A percentile compares a stretch with the other conserved stretches of the same genome.
phyloP scores from a whole-genome alignment of 805 yeast species.

The Wickerhamiella brachini region DNA sequence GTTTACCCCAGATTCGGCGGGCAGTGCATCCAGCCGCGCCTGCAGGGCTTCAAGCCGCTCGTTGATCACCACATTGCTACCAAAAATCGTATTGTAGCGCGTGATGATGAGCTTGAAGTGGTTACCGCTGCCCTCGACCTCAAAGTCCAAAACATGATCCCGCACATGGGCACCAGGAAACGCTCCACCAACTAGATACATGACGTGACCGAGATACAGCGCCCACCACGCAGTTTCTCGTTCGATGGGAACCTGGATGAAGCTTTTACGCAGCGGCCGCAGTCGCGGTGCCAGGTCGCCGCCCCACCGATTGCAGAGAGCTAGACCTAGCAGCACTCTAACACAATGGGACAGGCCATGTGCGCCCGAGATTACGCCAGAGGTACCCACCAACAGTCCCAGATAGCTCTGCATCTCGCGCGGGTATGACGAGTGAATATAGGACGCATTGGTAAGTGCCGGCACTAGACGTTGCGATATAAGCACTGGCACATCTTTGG shows the following conservation, averaged over 20 bases:
- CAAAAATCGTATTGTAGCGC: slow-evolving; percentile 12
- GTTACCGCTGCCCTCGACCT: slow-evolving; percentile 3
- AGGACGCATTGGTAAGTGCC: slow-evolving; percentile 60
- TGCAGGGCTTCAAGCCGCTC: slow-evolving; percentile 7
- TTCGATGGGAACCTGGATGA: slow-evolving; percentile 9
- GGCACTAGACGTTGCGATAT: slow-evolving; percentile 48
- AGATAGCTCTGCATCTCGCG: slow-evolving; percentile 65
- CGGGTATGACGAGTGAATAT: slow-evolving; percentile 64
- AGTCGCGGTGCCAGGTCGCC: slow-evolving; percentile 37
- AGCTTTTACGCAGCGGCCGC: background rate
- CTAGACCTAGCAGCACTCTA: slow-evolving; percentile 58
- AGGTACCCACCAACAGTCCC: slow-evolving; percentile 55
- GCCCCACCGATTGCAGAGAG: slow-evolving; percentile 72
- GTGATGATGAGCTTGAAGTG: slow-evolving; percentile 15
- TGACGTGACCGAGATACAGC: slow-evolving; percentile 52
- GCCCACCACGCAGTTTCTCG: slow-evolving; percentile 52
- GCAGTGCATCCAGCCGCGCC: background rate
- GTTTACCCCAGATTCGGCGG: background rate
- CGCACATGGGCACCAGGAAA: slow-evolving; percentile 71
- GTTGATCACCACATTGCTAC: slow-evolving; percentile 11
- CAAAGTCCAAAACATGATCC: slow-evolving; percentile 25
- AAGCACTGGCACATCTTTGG: slow-evolving; percentile 44
- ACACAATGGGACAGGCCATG: slow-evolving; percentile 64
- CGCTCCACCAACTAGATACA: slow-evolving; percentile 68
- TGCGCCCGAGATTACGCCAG: slow-evolving; percentile 62